phyloP scores from a whole-genome alignment of 257 asterid species.

The Verbena officinalis region DNA sequence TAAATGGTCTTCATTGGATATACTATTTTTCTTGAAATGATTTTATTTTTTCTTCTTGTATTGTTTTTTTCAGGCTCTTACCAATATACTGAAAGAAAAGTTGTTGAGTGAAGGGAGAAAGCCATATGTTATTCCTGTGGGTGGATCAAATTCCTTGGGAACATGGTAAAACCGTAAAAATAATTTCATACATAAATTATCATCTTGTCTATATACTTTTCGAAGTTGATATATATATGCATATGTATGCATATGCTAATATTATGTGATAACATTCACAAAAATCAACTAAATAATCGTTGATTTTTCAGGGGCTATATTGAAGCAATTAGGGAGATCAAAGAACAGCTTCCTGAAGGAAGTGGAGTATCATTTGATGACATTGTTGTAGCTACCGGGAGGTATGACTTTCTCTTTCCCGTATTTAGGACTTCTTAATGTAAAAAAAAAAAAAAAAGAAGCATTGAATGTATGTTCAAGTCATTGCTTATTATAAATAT shows the following conservation, averaged over 20 bases:
- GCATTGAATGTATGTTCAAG: too few relatives aligned
- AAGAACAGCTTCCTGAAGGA: constrained; percentile 57
- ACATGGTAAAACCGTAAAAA: constrained; percentile 66
- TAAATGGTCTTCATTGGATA: neutral
- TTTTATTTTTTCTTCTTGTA: constrained; percentile 20
- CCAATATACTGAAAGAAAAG: constrained; percentile 72
- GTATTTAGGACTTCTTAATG: neutral
- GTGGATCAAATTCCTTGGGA: constrained; percentile 96
- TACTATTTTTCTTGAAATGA: neutral
- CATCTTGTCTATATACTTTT: neutral
- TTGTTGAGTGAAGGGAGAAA: constrained; percentile 82
- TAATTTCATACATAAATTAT: constrained; percentile 4
- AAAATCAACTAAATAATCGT: constrained; percentile 9
- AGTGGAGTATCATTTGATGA: constrained; percentile 55
- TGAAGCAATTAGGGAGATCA: constrained; percentile 88
- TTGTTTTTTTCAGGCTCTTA: constrained; percentile 65
- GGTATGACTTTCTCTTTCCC: constrained; percentile 41
- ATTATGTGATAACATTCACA: neutral
- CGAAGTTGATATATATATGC: too few relatives aligned
- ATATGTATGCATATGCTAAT: neutral
- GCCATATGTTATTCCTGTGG: constrained; percentile 95
- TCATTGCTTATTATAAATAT: too few relatives aligned
- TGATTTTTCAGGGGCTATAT: constrained; percentile 78
- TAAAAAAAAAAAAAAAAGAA: too few relatives aligned
- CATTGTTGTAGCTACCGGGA: constrained; percentile 94